Percentiles rank a stretch among this genome's conserved stretches.
Conservation (phyloP, 2,329 filamentous ascomycete genomes). For the Diaporthe eres region DNA sequence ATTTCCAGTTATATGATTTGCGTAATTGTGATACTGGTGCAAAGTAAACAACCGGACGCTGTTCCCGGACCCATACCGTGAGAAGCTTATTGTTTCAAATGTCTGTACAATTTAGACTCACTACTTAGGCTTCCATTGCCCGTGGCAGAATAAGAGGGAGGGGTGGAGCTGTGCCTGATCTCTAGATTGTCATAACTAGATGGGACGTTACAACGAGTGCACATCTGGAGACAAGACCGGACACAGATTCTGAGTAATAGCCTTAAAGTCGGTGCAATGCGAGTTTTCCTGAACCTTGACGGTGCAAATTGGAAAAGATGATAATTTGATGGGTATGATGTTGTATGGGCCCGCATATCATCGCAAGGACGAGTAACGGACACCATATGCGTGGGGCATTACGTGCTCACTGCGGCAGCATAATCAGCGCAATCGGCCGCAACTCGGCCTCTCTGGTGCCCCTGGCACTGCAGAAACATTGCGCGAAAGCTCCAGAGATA, state of each 20-base stretch:
- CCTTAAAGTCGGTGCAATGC: neutral
- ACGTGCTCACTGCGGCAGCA: conserved; percentile 13
- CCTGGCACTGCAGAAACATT: neutral
- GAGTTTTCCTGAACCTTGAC: neutral
- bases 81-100: too few species aligned
- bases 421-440: neutral
- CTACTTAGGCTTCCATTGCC: too few species aligned
- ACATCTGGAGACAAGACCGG: neutral
- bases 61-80: too few species aligned
- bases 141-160: too few species aligned
- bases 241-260: neutral
- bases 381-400: conserved; percentile 30
- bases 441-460: conserved; percentile 2
- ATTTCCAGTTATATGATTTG: too few species aligned
- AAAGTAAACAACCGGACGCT: too few species aligned
- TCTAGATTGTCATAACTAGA: neutral
- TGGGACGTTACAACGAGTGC: neutral
- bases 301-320: neutral
- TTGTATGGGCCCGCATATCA: neutral
- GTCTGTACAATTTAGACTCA: too few species aligned
- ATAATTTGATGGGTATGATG: neutral
- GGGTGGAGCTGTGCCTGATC: neutral
- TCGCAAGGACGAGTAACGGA: neutral
- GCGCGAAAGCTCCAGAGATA: neutral
- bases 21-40: too few species aligned